Conservation (phyloP, 306 rosid genomes). For the Coriaria nepalensis region DNA sequence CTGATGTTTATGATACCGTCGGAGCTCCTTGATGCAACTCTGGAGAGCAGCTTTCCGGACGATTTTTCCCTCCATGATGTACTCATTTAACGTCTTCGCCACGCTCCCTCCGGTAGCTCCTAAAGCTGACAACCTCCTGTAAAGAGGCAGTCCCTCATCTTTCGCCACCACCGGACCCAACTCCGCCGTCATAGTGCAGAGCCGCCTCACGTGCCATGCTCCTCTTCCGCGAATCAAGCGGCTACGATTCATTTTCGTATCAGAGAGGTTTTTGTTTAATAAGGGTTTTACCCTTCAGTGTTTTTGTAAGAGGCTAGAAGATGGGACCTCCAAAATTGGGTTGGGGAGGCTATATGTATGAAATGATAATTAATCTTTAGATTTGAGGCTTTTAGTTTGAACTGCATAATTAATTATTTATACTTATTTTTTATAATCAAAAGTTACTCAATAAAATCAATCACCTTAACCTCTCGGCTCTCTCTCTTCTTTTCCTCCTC, state of each 20-base stretch:
- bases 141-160: conserved; percentile 17
- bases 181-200: conserved; percentile 14
- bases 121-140: conserved; percentile 42
- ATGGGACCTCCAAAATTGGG: too few species aligned
- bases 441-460: too few species aligned
- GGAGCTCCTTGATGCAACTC: conserved; percentile 39
- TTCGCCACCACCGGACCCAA: neutral
- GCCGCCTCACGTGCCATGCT: conserved; percentile 23
- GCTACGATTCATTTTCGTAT: conserved; percentile 24
- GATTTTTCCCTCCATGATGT: conserved; percentile 42
- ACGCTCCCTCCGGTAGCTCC: conserved; percentile 47
- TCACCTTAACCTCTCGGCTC: neutral
- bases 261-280: too few species aligned
- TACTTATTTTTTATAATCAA: too few species aligned
- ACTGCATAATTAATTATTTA: too few species aligned
- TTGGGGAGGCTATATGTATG: too few species aligned
- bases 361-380: too few species aligned
- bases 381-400: too few species aligned
- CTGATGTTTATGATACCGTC: conserved; percentile 34
- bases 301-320: too few species aligned
- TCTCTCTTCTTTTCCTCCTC: conserved; percentile 16
- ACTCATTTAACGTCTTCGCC: conserved; percentile 36
- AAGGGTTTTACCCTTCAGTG: too few species aligned
- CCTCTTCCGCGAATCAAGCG: conserved; percentile 26
- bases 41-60: conserved; percentile 32